Evolutionary conservation across 352 stramenopile genomes (phyloP), one percentile per base, ranked within the genome.

Genomic region (Phytophthora hybrid): DNA sequence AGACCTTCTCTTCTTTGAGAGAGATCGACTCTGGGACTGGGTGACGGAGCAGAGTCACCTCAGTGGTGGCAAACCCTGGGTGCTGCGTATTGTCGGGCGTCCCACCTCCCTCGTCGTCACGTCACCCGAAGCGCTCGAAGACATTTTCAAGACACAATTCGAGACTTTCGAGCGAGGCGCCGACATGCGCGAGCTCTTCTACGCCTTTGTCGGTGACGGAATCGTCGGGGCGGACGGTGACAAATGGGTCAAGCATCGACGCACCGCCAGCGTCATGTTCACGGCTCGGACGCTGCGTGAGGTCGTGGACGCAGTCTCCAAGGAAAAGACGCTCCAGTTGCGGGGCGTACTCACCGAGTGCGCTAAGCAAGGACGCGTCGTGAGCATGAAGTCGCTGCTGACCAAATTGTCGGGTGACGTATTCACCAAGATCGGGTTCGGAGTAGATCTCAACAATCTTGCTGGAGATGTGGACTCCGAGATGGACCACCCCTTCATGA

Each of bases 201-300:
- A 69, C 37, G 76, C 84, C 32, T 67, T 92, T 7, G 51, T 93
- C 0, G 84, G 86, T 37, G 34, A 88, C 11, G 86, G 86, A 11
- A 86, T 93, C 23, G 74, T 90, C 29, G 73, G 65, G 0, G 61
- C 69, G 3, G 80, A 93, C 32, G 83, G 83, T 6, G 59, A 74
- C 26, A 37, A 66, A n/a, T 92, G 86, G 84, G 63, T 72, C 4
- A 34, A 80, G n/a, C 81, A 92, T 44, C 79, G 86, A 26, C 88
- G 87, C 47, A 84, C 70, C 8, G 87, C 87, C 59, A 94, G 84
- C 51, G 89, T 94, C 62, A 88, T 97, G 14, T 93, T 94, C 29
- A 85, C 81, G 7, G 77, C 58, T 9, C 51, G 58, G 4, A 78
- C 62, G 59, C 34, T 84, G 60, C 63, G 65, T 18, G 59, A 72